Conservation (phyloP, 2,329 filamentous ascomycete species). For the Trichoderma hamatum region DNA sequence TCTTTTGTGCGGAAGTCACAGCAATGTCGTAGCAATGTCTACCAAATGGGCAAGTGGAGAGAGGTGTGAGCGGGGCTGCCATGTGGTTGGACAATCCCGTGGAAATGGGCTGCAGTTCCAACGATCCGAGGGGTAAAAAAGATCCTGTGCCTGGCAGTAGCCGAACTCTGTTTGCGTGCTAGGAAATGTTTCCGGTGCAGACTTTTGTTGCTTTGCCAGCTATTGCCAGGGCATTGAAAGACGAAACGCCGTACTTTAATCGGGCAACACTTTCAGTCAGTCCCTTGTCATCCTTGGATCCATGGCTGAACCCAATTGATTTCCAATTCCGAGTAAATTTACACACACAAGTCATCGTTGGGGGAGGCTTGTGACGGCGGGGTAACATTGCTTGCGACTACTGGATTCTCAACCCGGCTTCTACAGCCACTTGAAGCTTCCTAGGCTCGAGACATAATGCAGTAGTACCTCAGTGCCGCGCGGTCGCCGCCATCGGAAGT, state of each 20-base stretch:
- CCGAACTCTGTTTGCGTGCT: conserved; percentile 6
- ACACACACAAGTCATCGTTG: neutral
- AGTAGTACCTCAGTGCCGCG: neutral
- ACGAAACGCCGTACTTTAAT: neutral
- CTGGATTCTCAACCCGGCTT: neutral
- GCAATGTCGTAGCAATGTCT: neutral
- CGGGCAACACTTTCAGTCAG: neutral
- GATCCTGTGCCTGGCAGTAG: conserved; percentile 23
- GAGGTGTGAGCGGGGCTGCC: conserved; percentile 12
- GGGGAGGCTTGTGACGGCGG: neutral
- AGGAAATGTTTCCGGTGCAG: neutral
- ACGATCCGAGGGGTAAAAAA: neutral
- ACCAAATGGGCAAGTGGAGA: conserved; percentile 16
- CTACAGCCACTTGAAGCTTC: neutral
- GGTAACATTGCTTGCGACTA: conserved; percentile 18
- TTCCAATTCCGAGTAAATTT: neutral
- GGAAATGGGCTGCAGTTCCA: neutral
- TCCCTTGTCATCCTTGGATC: neutral
- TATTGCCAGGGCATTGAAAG: neutral
- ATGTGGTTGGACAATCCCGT: conserved; percentile 21
- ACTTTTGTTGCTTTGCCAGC: neutral
- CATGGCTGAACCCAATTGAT: neutral
- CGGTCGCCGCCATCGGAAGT: conserved; percentile 16
- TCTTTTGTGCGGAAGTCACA: neutral
- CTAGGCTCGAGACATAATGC: neutral